Evolutionary conservation across 2,329 filamentous ascomycete species (phyloP).

Genomic region (Falciphora oryzae): DNA sequence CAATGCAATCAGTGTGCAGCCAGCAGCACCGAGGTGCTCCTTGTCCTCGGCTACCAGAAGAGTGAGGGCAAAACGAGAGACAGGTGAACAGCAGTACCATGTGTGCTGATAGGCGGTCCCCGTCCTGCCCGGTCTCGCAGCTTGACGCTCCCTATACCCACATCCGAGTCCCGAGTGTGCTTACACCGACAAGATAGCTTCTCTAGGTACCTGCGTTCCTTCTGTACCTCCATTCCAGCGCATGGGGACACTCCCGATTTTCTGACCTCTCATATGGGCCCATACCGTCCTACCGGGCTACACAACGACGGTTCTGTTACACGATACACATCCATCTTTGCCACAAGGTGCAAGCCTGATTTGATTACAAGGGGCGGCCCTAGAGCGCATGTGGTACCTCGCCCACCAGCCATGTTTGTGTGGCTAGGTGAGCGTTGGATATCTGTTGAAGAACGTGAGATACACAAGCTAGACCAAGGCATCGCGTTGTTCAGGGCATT

Average conservation of each 20-base stretch:
- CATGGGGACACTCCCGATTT: neutral
- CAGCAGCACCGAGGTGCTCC: neutral
- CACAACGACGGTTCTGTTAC: neutral
- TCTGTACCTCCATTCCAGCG: too few species aligned
- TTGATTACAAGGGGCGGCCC: neutral
- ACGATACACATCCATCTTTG: neutral
- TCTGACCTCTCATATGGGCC: neutral
- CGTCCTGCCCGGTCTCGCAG: neutral
- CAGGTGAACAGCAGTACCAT: neutral
- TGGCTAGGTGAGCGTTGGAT: too few species aligned
- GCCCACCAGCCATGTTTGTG: neutral
- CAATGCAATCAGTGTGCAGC: neutral
- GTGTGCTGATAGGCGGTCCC: neutral
- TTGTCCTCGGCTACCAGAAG: neutral
- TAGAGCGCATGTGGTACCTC: neutral
- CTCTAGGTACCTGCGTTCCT: neutral
- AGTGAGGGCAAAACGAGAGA: neutral
- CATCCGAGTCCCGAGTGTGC: neutral
- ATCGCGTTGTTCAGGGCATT: too few species aligned
- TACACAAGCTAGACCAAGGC: too few species aligned
- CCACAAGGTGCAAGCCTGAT: neutral
- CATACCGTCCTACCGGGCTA: neutral
- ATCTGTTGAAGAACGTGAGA: too few species aligned
- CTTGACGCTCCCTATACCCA: neutral
- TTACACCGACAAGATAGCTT: neutral